Base-by-base conservation (phyloP, 2,329 filamentous ascomycete genomes). In the Pezicula carpinea region DNA sequence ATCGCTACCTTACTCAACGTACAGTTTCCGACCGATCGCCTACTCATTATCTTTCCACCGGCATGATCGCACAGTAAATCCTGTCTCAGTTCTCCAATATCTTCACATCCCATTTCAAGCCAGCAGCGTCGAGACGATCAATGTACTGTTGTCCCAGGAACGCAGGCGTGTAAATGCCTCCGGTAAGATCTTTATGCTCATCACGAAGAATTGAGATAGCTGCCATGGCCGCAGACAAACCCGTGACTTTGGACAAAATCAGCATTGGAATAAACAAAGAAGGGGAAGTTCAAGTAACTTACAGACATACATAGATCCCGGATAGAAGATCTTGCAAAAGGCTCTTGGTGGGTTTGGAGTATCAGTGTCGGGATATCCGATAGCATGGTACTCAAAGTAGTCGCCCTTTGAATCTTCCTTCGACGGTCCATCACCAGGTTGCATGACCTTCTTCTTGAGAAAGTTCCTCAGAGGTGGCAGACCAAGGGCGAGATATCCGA, bases 141-240 rank as follows among this genome's bases (percentile, higher is more conserved):
- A 89, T 69, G 58, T 80, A 85, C 10, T 73, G 68, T 55, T 84
- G 80, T 1, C 87, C 87, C 2, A 91, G 68, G 46, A 79, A 85
- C 0, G 86, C 83, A 0, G 87, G 82, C 1, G 87, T 91, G 52
- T 87, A 79, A 18, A 89, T 69, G 3, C 86, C 87, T 17, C 86
- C 86, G 1, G 72, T 72, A 10, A 88, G 67, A 29, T 73, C 65
- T 39, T 73, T 69, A 35, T 59, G 64, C 13, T 82, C 74, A 33
- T 85, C 82, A 48, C 84, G 72, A 14, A 89, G 68, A 23, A 91
- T 69, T 0, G 81, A 80, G 32, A 77, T 67, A 4, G 85, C 86
- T 11, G 77, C 85, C 57, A 89, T 74, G 2, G 76, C 75, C 13
- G 87, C 60, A 22, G 85, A 71, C 15, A 82, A 59, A 0, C 76